A percentile compares a stretch with the other conserved stretches of the same genome.
Evolutionary conservation across 805 yeast genomes (phyloP).

Genomic region (Sungouiella thailandica): DNA sequence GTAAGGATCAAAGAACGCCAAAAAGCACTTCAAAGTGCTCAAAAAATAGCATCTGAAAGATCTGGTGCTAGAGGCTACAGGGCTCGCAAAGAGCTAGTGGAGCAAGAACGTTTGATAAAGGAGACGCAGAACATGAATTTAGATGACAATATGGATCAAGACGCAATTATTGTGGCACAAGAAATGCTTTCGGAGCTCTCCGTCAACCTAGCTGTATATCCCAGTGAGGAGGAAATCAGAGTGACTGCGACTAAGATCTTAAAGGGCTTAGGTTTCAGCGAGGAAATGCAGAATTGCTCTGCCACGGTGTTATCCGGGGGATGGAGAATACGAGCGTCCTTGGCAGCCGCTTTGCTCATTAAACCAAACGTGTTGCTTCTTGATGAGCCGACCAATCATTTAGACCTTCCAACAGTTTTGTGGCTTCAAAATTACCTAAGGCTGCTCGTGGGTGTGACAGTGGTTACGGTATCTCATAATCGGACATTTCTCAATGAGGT

Average conservation of each 20-base stretch:
- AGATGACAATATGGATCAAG: background rate
- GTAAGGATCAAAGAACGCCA: too few species aligned
- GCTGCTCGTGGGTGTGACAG: background rate
- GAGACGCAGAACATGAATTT: background rate
- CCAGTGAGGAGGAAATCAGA: background rate
- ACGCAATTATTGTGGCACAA: background rate
- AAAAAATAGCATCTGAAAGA: background rate
- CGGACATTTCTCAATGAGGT: conserved; percentile 1
- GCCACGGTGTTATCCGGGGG: background rate
- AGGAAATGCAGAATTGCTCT: background rate
- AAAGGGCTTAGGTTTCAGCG: background rate
- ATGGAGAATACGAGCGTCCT: background rate
- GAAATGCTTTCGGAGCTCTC: background rate
- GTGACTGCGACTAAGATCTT: background rate
- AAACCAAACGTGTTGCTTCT: conserved; percentile 1
- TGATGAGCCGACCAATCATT: conserved; percentile 1
- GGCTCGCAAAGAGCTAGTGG: background rate
- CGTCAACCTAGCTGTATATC: background rate
- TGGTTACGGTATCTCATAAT: conserved; percentile 1
- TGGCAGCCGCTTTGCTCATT: background rate
- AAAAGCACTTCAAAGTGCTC: background rate
- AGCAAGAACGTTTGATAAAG: background rate
- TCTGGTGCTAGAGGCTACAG: background rate
- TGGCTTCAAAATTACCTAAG: conserved; percentile 1
- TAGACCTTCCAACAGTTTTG: background rate